Evolutionary conservation across 306 rosid genomes (phyloP).

Genomic region (Vicia villosa): DNA sequence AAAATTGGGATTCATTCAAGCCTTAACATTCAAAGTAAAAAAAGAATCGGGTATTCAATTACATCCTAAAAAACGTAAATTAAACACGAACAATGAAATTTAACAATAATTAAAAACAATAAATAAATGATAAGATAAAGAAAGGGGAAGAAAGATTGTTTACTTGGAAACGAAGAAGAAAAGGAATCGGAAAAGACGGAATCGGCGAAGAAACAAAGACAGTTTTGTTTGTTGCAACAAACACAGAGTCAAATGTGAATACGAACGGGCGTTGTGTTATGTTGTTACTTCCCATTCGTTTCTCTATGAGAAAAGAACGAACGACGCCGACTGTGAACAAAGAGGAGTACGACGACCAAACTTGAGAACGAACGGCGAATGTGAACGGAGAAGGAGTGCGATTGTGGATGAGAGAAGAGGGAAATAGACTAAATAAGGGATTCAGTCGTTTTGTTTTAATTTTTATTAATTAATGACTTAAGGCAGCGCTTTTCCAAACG

Average conservation of each 20-base stretch:
- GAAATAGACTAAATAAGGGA: too few species aligned
- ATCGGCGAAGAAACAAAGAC: background rate
- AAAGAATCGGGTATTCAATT: conserved; percentile 39
- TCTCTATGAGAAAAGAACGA: background rate
- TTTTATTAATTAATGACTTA: too few species aligned
- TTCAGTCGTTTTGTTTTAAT: too few species aligned
- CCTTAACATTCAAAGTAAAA: conserved; percentile 37
- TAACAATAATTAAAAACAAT: background rate
- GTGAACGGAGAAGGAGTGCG: too few species aligned
- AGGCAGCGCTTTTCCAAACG: too few species aligned
- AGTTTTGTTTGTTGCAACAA: background rate
- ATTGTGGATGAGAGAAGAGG: too few species aligned
- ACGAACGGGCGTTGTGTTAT: background rate
- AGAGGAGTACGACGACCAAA: too few species aligned
- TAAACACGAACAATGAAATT: conserved; percentile 33
- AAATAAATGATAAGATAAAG: too few species aligned
- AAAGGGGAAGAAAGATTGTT: background rate
- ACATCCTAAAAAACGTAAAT: conserved; percentile 27
- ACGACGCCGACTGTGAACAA: too few species aligned
- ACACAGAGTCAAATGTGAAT: conserved; percentile 19
- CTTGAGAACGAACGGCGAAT: too few species aligned
- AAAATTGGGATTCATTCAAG: conserved; percentile 36
- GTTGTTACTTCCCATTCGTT: conserved; percentile 17
- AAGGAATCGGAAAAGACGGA: too few species aligned
- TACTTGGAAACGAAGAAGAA: conserved; percentile 16